Conservation (phyloP, 140 eudicot species). For the Oenanthe javanica region DNA sequence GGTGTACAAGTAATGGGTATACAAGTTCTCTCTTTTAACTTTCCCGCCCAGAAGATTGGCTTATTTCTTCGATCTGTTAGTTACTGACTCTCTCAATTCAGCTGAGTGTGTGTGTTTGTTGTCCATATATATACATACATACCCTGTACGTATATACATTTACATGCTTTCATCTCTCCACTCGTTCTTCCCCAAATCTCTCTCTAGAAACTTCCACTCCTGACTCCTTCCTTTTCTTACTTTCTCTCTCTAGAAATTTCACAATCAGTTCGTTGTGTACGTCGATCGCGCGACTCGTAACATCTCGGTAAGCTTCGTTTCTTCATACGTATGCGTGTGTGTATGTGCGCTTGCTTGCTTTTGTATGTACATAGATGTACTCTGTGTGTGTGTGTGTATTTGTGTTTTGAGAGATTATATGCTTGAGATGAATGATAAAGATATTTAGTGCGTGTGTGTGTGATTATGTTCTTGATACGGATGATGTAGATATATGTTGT, state of each 20-base stretch:
- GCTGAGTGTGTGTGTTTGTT: background rate
- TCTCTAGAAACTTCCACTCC: background rate
- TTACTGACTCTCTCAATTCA: background rate
- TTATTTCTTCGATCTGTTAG: background rate
- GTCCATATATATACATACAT: background rate
- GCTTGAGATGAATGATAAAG: background rate
- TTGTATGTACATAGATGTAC: background rate
- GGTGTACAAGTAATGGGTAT: background rate
- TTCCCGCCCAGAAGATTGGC: background rate
- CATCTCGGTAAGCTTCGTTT: background rate
- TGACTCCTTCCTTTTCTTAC: background rate
- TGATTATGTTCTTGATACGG: background rate
- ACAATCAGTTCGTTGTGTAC: background rate
- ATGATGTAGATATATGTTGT: background rate
- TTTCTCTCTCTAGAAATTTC: constrained; percentile 1
- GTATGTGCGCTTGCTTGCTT: background rate
- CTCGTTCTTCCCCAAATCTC: background rate
- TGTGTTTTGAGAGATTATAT: background rate
- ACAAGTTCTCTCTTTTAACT: background rate
- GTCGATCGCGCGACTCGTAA: background rate
- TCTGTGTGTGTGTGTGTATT: background rate
- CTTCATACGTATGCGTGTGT: background rate
- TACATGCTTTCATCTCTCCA: background rate
- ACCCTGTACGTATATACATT: background rate
- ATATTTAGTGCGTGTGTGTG: background rate